These are phyloP conservation scores for Phytopythium litorale DNA, from an alignment of 352 stramenopile genomes.

Conservation along the genomic window DNA sequence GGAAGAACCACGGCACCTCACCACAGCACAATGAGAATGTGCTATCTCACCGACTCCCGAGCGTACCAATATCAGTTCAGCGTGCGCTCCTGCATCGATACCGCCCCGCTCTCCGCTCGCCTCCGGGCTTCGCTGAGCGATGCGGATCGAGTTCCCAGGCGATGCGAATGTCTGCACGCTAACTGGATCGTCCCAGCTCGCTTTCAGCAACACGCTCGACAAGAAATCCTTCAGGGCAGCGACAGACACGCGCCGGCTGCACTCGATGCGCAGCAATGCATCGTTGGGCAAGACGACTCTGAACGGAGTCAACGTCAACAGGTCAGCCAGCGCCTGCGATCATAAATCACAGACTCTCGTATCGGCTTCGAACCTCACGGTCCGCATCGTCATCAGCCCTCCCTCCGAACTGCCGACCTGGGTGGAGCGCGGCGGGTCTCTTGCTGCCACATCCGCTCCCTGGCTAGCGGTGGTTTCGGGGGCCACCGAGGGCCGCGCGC, in stretches of 20 bases:
- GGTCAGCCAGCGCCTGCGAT: background rate
- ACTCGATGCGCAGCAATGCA: background rate
- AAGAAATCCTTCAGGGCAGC: background rate
- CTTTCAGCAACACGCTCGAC: background rate
- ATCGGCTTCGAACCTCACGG: background rate
- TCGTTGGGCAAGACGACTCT: conserved; percentile 1
- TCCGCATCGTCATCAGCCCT: background rate
- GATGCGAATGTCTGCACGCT: background rate
- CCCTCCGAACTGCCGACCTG: background rate
- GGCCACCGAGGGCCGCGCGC: background rate
- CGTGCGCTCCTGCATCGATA: background rate
- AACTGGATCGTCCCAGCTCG: background rate
- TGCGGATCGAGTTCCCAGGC: background rate
- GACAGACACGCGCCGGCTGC: background rate
- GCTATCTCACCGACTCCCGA: conserved; percentile 11
- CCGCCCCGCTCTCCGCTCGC: background rate
- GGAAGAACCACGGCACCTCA: background rate
- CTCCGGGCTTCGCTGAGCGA: background rate
- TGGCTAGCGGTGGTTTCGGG: background rate
- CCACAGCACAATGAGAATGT: background rate
- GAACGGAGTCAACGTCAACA: background rate
- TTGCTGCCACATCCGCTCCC: background rate
- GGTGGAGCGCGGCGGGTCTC: background rate
- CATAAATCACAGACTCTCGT: background rate
- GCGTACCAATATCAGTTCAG: conserved; percentile 20